phyloP scores from a whole-genome alignment of 176 grass and related monocot species.

The Puya raimondii region DNA sequence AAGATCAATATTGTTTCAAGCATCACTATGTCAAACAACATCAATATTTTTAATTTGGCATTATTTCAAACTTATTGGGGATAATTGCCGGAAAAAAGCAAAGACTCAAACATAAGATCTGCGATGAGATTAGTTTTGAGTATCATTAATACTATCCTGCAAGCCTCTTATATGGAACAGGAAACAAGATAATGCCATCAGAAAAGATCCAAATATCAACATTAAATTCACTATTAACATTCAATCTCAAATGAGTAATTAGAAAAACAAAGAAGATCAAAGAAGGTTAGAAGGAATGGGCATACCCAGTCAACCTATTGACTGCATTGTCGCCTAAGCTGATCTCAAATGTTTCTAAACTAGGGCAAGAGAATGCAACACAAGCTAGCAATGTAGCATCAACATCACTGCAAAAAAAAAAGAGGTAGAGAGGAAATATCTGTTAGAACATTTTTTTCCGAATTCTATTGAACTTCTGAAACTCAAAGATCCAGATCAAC shows the following conservation, averaged over 20 bases:
- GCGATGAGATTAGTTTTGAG: too few species aligned
- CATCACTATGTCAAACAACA: too few species aligned
- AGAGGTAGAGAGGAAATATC: constrained; percentile 16
- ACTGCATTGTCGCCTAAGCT: constrained; percentile 33
- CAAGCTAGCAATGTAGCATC: constrained; percentile 72
- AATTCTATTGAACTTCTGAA: neutral
- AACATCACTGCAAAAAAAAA: constrained; percentile 58
- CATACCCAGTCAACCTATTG: constrained; percentile 85
- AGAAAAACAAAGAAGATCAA: neutral
- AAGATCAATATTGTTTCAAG: neutral
- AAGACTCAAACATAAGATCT: too few species aligned
- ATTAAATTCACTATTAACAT: neutral
- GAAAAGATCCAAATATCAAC: neutral
- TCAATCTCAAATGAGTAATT: neutral
- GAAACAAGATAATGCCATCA: too few species aligned
- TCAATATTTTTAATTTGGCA: too few species aligned
- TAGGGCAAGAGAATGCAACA: constrained; percentile 75
- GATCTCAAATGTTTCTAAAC: constrained; percentile 60
- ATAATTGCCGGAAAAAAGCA: too few species aligned
- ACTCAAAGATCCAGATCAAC: neutral
- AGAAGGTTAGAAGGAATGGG: neutral
- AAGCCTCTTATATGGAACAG: too few species aligned
- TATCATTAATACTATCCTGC: too few species aligned
- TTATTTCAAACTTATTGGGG: too few species aligned
- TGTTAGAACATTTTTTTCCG: constrained; percentile 14